Evolutionary conservation across 176 grass and related monocot genomes (phyloP).

Genomic region (Neostapfia colusana): DNA sequence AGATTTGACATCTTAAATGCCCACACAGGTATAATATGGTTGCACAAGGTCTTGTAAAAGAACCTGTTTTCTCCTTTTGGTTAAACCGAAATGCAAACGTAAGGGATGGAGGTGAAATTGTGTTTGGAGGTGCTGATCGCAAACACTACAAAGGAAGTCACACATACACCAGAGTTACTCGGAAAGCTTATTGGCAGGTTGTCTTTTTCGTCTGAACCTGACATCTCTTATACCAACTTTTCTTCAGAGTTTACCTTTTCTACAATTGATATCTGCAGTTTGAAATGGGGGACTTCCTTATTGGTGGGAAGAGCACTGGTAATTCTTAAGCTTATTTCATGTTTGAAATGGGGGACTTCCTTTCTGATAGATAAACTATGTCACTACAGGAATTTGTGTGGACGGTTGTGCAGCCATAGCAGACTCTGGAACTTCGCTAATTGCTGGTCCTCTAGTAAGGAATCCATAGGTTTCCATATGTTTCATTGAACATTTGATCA

Average conservation of each 20-base stretch:
- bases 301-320: constrained; percentile 66
- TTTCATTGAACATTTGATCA: background rate
- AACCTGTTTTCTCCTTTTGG: constrained; percentile 88
- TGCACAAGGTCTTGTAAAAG: constrained; percentile 55
- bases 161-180: constrained; percentile 57
- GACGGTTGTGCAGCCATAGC: constrained; percentile 82
- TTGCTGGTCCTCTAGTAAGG: constrained; percentile 81
- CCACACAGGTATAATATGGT: constrained; percentile 86
- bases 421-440: constrained; percentile 89
- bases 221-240: background rate
- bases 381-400: constrained; percentile 63
- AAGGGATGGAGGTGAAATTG: constrained; percentile 81
- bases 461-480: background rate
- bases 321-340: constrained; percentile 16
- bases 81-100: constrained; percentile 77
- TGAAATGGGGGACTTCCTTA: constrained; percentile 81
- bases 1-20: constrained; percentile 9
- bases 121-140: constrained; percentile 77
- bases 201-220: background rate
- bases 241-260: background rate
- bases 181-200: constrained; percentile 15
- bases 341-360: no score
- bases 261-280: constrained; percentile 45
- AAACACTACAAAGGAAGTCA: constrained; percentile 69
- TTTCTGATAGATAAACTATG: constrained; percentile 28